These are phyloP conservation scores for Clonostachys byssicola DNA, from an alignment of 2,329 filamentous ascomycete genomes.

Conservation along the genomic window DNA sequence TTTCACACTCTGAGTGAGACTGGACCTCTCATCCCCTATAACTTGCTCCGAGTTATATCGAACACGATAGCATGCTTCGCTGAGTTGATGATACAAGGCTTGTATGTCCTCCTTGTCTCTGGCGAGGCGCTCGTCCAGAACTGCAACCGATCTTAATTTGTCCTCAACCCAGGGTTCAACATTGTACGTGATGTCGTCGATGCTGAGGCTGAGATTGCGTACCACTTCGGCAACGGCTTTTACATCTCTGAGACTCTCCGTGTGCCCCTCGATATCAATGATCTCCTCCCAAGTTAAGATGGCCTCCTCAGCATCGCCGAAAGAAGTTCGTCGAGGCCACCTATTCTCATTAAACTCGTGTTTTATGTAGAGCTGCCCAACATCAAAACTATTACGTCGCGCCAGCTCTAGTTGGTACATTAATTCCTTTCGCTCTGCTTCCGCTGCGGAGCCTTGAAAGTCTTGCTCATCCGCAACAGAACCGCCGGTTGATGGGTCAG, in stretches of 20 bases:
- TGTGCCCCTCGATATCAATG: slow-evolving; percentile 28
- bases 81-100: slow-evolving; percentile 62
- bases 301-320: slow-evolving; percentile 72
- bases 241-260: slow-evolving; percentile 16
- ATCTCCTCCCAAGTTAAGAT: slow-evolving; percentile 63
- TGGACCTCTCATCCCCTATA: slow-evolving; percentile 63
- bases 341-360: slow-evolving; percentile 47
- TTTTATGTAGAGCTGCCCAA: slow-evolving; percentile 18
- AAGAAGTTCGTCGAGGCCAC: slow-evolving; percentile 71
- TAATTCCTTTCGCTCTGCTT: slow-evolving; percentile 39
- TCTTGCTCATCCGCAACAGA: slow-evolving; percentile 58
- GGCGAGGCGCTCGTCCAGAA: slow-evolving; percentile 58
- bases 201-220: slow-evolving; percentile 45
- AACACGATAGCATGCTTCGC: slow-evolving; percentile 66
- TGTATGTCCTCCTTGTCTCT: slow-evolving; percentile 63
- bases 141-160: slow-evolving; percentile 51
- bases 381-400: slow-evolving; percentile 56
- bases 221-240: slow-evolving; percentile 46
- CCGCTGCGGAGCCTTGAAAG: slow-evolving; percentile 47
- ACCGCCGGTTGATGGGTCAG: slow-evolving; percentile 50
- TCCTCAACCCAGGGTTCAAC: slow-evolving; percentile 58
- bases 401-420: slow-evolving; percentile 45
- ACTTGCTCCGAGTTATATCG: slow-evolving; percentile 65
- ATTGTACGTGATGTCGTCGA: slow-evolving; percentile 45
- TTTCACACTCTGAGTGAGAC: slow-evolving; percentile 67